Percentiles rank a stretch among this genome's conserved stretches.
phyloP scores from a whole-genome alignment of 441 rosid species.

The Syzygium syzygioides region DNA sequence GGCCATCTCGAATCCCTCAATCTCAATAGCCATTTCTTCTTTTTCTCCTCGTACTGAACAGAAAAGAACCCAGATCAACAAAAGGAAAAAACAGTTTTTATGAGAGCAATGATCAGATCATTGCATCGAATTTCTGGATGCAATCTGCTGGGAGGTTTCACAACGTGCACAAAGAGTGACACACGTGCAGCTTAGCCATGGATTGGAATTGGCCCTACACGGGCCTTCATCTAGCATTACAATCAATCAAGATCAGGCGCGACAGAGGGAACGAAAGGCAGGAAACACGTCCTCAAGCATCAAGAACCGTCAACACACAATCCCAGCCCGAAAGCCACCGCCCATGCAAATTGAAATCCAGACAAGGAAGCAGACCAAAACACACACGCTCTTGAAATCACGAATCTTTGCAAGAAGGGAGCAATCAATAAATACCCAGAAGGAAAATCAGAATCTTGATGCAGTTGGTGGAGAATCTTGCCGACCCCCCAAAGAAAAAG shows the following conservation, averaged over 20 bases:
- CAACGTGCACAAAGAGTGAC: background rate
- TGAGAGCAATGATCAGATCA: background rate
- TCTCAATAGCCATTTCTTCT: slow-evolving; percentile 56
- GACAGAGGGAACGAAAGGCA: background rate
- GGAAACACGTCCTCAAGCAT: background rate
- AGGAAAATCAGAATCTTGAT: background rate
- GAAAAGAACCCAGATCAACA: background rate
- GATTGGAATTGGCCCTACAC: background rate
- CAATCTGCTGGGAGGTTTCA: background rate
- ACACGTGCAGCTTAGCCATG: background rate
- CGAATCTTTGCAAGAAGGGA: background rate
- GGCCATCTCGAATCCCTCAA: slow-evolving; percentile 45
- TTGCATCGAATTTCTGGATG: background rate
- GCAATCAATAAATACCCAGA: background rate
- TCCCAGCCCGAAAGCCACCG: background rate
- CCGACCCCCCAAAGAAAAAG: background rate
- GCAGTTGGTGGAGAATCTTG: background rate
- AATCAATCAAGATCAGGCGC: background rate
- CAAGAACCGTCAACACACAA: background rate
- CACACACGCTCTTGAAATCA: background rate
- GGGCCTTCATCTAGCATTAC: background rate
- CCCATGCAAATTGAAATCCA: background rate
- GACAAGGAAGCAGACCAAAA: background rate
- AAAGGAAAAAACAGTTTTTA: background rate
- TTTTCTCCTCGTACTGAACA: background rate